A percentile compares a stretch with the other conserved stretches of the same genome.
These are phyloP conservation scores for Omphalotus olearius DNA, from an alignment of 1,284 basidiomycete genomes.

Conservation along the genomic window DNA sequence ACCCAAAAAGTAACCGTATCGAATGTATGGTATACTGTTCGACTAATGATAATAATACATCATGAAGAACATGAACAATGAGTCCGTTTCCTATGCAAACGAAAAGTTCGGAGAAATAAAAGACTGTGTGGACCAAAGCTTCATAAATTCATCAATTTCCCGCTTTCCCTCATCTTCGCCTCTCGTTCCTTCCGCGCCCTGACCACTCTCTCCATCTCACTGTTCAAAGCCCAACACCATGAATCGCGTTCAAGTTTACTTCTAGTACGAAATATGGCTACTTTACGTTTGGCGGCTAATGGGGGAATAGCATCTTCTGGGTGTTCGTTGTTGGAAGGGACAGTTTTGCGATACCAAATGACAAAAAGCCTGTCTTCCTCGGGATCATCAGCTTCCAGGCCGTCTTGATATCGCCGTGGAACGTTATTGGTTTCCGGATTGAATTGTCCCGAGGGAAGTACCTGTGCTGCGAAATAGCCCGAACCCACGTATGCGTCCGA, in stretches of 20 bases:
- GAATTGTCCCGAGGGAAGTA: slow-evolving; percentile 58
- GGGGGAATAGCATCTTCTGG: slow-evolving; percentile 37
- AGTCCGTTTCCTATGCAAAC: too few species aligned
- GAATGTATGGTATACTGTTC: background rate
- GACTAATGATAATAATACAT: background rate
- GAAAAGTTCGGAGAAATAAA: background rate
- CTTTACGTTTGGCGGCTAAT: slow-evolving; percentile 58
- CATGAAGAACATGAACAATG: too few species aligned
- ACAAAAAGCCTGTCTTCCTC: slow-evolving; percentile 76
- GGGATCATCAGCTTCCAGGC: slow-evolving; percentile 70
- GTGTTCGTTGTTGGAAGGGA: slow-evolving; percentile 22
- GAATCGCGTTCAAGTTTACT: slow-evolving; percentile 79
- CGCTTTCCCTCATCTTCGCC: slow-evolving; percentile 50
- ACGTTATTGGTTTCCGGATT: slow-evolving; percentile 44
- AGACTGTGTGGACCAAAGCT: background rate
- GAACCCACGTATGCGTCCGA: slow-evolving; percentile 76
- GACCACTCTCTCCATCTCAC: slow-evolving; percentile 76
- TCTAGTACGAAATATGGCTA: slow-evolving; percentile 68
- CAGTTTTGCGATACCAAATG: slow-evolving; percentile 53
- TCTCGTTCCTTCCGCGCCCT: slow-evolving; percentile 57
- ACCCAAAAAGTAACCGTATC: slow-evolving; percentile 58
- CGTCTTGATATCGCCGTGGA: slow-evolving; percentile 74
- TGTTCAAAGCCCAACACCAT: slow-evolving; percentile 85
- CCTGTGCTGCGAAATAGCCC: slow-evolving; percentile 69
- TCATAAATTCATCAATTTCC: slow-evolving; percentile 37